A percentile compares a stretch with the other conserved stretches of the same genome.
Evolutionary conservation across 768 basidiomycete genomes (phyloP).

Genomic region (Mycena haematopus): DNA sequence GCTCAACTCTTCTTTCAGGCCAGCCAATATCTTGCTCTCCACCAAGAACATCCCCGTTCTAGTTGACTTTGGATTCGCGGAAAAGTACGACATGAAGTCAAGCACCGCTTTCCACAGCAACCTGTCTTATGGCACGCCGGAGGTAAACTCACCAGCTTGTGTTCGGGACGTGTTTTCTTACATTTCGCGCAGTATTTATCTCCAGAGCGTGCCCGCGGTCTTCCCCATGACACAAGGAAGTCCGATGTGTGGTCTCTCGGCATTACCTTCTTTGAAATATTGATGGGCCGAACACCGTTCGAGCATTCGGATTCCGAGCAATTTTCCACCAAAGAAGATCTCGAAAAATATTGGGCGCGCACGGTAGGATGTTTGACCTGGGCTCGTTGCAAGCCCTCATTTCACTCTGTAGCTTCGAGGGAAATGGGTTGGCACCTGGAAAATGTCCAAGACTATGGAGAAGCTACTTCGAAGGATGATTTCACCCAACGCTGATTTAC

Average conservation of each 20-base stretch:
- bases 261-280: conserved; percentile 93
- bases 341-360: conserved; percentile 87
- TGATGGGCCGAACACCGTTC: conserved; percentile 92
- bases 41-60: conserved; percentile 81
- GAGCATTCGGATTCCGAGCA: conserved; percentile 81
- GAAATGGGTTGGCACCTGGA: conserved; percentile 86
- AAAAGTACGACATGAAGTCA: conserved; percentile 74
- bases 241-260: conserved; percentile 89
- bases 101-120: conserved; percentile 80
- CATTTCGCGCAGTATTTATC: conserved; percentile 73
- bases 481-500: conserved; percentile 79
- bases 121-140: conserved; percentile 89
- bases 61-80: conserved; percentile 97
- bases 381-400: neutral
- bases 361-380: conserved; percentile 58
- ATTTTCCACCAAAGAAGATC: conserved; percentile 77
- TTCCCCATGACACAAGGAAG: conserved; percentile 92
- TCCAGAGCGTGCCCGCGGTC: conserved; percentile 88
- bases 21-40: conserved; percentile 92
- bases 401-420: conserved; percentile 63
- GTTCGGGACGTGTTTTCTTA: conserved; percentile 12
- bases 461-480: conserved; percentile 79
- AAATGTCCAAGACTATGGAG: conserved; percentile 69
- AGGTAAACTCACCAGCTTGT: conserved; percentile 52
- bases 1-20: conserved; percentile 50